Base-by-base conservation (phyloP, 495 filamentous ascomycete species). In the Neurospora pannonica region DNA sequence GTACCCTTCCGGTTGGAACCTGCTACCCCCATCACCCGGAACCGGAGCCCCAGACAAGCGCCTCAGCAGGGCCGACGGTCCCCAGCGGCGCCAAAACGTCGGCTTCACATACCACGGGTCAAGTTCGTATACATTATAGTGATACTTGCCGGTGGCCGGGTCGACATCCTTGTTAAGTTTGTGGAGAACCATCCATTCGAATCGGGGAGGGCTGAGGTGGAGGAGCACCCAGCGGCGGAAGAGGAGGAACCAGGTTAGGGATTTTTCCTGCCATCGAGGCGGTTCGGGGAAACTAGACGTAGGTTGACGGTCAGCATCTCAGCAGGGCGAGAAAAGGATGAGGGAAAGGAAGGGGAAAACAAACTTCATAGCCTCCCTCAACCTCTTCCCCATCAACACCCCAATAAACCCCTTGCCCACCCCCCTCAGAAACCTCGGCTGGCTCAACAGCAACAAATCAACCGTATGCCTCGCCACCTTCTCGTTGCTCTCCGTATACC, bases 341-440 rank as follows among this genome's bases (percentile, higher is more conserved):
- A 72, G 15, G 9, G 21, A 46, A 10, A 37, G 13, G 5, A 15
- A 36, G 9, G 21, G 19, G 70, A 48, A 13, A 40, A 79, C 86
- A 78, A 80, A 90, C 88, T 87, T 76, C 89, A 92, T 91, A 2
- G 90, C 88, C 60, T 75, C 85, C 28, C 90, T 81, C 71, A 92
- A 75, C 38, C 86, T 81, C 38, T 87, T 84, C 74, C 89, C 88
- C 86, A 92, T 89, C 76, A 92, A 79, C 42, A 83, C 85, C 38
- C 82, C 84, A 4, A 90, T 85, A 62, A 88, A 77, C 39, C 87
- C 81, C 48, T 82, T 75, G 0, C 82, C 87, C 9, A 87, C 40
- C 1, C 78, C 78, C 69, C 86, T 85, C 24, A 89, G 60, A 1
- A 71, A 72, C 5, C 67, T 74, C 0, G 90, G 90, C 2, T 89